Base-by-base conservation (phyloP, 352 stramenopile species). In the Thalassiosira mediterranea region DNA sequence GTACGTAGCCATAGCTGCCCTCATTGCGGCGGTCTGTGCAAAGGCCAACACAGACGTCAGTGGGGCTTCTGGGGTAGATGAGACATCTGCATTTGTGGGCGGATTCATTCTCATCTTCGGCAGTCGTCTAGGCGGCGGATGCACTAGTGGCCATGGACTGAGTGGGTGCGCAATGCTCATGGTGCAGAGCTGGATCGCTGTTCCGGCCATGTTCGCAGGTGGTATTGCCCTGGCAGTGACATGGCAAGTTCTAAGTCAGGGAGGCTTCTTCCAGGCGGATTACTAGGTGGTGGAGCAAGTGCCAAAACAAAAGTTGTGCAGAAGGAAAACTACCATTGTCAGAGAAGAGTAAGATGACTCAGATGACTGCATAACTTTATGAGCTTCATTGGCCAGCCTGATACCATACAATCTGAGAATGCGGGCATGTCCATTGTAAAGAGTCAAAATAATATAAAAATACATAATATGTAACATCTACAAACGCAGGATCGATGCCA, bases 41-140 rank as follows among this genome's bases (percentile, higher is more conserved):
- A 62, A 47, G 17, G 38, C n/a, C 19, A 15, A 8, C 28, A 21
- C 4, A 15, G 17, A 61, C 38, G 11, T 60, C 54, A 10, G 57
- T 32, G 26, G 19, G 19, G n/a, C 38, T 23, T 26, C 37, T 13
- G 59, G 59, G 11, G 13, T 77, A 7, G 26, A 19, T 17, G 15
- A 11, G 2, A 32, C 28, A 10, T 28, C 32, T 37, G 46, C 64
- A 1, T 69, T 84, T 2, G 26, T 86, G 15, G 77, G 77, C 17
- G 77, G 76, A n/a, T 48, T 87, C 34, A 15, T 86, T 13, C 68
- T 86, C 29, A 42, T 87, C 17, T 54, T 87, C n/a, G 77, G 76
- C 5, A 69, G 52, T 19, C 42, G 76, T 23, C 34, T 83, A 1
- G 76, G 51, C 1, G 34, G 23, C 8, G 77, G 77, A 17, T 86